Percentiles rank a stretch among this genome's conserved stretches.
Evolutionary conservation across 352 stramenopile genomes (phyloP).

Genomic region (Thraustochytrium sp.): DNA sequence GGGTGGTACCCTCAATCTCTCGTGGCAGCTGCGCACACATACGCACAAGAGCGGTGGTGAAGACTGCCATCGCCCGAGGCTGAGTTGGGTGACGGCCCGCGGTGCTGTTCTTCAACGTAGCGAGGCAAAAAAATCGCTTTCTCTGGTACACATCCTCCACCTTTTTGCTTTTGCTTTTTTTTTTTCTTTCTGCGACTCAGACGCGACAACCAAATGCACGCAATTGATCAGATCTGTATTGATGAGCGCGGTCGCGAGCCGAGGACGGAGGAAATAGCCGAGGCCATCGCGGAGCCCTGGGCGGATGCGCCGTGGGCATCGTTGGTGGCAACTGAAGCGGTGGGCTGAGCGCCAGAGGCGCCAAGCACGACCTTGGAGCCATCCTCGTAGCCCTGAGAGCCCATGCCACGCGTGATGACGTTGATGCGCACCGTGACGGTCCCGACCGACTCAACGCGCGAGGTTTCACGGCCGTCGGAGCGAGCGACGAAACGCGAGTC

Average conservation of each 20-base stretch:
- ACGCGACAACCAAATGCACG: too few relatives aligned
- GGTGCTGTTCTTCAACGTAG: too few relatives aligned
- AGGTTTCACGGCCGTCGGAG: constrained; percentile 60
- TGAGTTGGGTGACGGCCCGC: too few relatives aligned
- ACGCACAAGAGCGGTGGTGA: too few relatives aligned
- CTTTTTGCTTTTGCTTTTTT: too few relatives aligned
- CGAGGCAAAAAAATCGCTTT: too few relatives aligned
- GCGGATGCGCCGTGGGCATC: background rate
- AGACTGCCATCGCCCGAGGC: too few relatives aligned
- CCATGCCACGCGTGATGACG: constrained; percentile 61
- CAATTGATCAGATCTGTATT: too few relatives aligned
- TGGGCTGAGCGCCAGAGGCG: background rate
- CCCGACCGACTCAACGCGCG: constrained; percentile 47
- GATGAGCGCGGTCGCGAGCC: background rate
- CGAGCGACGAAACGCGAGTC: constrained; percentile 69
- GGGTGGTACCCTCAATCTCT: too few relatives aligned
- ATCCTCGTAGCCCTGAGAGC: constrained; percentile 56
- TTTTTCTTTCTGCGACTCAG: too few relatives aligned
- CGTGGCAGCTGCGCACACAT: too few relatives aligned
- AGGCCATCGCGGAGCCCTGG: background rate
- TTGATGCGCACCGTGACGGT: constrained; percentile 60
- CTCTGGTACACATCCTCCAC: too few relatives aligned
- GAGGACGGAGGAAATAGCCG: background rate
- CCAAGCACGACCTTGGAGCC: background rate
- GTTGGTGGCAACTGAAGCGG: background rate